Conservation (phyloP, 805 yeast genomes). For the Suhomyces xylopsoci region DNA sequence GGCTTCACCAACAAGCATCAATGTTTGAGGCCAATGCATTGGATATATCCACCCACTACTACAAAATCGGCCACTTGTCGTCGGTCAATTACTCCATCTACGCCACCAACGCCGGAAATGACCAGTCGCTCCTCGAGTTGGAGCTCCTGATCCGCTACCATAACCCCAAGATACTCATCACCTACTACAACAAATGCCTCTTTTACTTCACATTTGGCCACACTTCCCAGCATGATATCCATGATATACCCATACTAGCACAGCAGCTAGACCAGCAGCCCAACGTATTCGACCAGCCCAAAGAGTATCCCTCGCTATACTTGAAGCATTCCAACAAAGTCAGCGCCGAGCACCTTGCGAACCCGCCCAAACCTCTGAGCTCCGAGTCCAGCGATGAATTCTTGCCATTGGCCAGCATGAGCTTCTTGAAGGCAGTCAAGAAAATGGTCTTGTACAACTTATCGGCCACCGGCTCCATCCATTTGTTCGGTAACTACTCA, state of each 20-base stretch:
- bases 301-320: constrained; percentile 23
- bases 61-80: constrained; percentile 37
- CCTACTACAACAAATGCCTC: constrained; percentile 40
- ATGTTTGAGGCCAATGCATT: constrained; percentile 17
- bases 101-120: constrained; percentile 25
- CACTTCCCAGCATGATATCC: constrained; percentile 2
- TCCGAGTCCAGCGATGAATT: constrained; percentile 18
- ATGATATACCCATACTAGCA: constrained; percentile 2
- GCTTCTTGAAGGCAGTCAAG: constrained; percentile 40
- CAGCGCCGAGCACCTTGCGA: constrained; percentile 24
- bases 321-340: constrained; percentile 22
- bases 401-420: constrained; percentile 32
- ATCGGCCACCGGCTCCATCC: constrained; percentile 21
- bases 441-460: constrained; percentile 34
- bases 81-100: constrained; percentile 30
- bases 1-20: background rate
- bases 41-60: constrained; percentile 35
- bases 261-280: background rate
- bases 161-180: constrained; percentile 36
- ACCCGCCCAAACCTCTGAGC: constrained; percentile 24
- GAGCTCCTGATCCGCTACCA: constrained; percentile 35
- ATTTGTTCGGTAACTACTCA: constrained; percentile 39
- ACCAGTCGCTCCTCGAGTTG: constrained; percentile 38
- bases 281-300: constrained; percentile 12
- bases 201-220: constrained; percentile 35